phyloP scores from a whole-genome alignment of 305 asterid species.

The Fraxinus ornus region DNA sequence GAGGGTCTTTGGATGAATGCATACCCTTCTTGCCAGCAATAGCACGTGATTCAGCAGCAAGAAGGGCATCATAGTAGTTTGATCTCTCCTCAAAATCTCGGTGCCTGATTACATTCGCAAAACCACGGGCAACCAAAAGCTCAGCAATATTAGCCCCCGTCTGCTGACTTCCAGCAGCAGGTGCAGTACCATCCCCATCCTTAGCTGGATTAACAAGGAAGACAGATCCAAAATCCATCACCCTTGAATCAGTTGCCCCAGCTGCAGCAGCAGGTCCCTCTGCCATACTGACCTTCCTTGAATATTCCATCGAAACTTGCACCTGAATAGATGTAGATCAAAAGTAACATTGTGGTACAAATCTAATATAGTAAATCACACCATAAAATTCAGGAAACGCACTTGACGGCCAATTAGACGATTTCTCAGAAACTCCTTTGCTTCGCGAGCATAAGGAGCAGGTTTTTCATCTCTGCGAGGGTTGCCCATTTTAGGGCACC shows the following conservation, averaged over 20 bases:
- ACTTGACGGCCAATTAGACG: conserved; percentile 93
- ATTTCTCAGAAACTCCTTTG: conserved; percentile 88
- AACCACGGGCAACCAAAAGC: conserved; percentile 88
- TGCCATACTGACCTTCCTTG: conserved; percentile 69
- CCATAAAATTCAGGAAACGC: conserved; percentile 21
- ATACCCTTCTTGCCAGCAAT: conserved; percentile 79
- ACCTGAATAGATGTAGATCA: conserved; percentile 48
- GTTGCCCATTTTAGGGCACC: conserved; percentile 94
- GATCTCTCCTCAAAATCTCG: conserved; percentile 99
- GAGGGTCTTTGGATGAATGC: conserved; percentile 91
- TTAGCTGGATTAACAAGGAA: conserved; percentile 62
- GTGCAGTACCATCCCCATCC: conserved; percentile 61
- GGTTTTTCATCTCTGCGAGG: conserved; percentile 92
- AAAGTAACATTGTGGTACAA: conserved; percentile 24
- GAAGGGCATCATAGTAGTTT: conserved; percentile 80
- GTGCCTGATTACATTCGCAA: conserved; percentile 87
- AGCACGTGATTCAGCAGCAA: conserved; percentile 90
- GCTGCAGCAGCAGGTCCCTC: conserved; percentile 69
- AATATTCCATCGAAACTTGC: conserved; percentile 92
- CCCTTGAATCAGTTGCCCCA: conserved; percentile 59
- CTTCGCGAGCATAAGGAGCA: conserved; percentile 96
- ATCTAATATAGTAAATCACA: conserved; percentile 8
- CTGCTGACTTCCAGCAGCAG: conserved; percentile 62
- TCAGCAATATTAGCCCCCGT: conserved; percentile 77
- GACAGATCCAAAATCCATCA: conserved; percentile 95